Percentiles rank a stretch among this genome's conserved stretches.
Conservation (phyloP, 257 asterid genomes). For the Penstemon barbatus region DNA sequence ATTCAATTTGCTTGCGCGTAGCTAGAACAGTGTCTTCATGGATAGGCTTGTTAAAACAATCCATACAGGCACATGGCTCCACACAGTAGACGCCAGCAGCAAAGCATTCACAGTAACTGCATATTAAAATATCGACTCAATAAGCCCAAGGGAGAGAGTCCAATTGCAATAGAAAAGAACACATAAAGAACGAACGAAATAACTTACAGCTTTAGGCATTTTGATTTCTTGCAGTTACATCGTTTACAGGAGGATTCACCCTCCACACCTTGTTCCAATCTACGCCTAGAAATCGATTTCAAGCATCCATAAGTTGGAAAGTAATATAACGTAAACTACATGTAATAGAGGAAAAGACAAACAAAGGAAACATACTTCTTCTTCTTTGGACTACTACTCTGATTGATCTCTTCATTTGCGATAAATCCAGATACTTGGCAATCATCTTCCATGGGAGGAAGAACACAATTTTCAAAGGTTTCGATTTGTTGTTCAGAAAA, state of each 20-base stretch:
- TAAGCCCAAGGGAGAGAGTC: neutral
- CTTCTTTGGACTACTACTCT: conserved; percentile 57
- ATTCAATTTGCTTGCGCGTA: conserved; percentile 64
- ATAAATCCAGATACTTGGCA: conserved; percentile 37
- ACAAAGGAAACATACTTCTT: conserved; percentile 38
- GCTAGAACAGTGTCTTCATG: conserved; percentile 71
- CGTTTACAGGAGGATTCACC: conserved; percentile 50
- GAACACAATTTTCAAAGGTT: conserved; percentile 34
- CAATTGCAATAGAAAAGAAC: neutral
- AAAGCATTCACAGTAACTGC: conserved; percentile 73
- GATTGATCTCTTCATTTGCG: conserved; percentile 49
- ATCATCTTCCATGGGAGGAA: conserved; percentile 48
- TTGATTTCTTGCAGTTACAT: conserved; percentile 71
- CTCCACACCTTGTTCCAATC: conserved; percentile 41
- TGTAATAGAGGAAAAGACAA: neutral
- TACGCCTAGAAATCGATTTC: conserved; percentile 40
- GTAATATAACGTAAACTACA: neutral
- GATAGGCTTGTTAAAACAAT: conserved; percentile 64
- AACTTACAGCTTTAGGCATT: conserved; percentile 67
- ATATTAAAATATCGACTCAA: neutral
- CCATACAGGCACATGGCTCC: conserved; percentile 66
- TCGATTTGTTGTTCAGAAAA: conserved; percentile 39
- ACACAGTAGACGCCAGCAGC: conserved; percentile 74
- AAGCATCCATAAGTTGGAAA: neutral
- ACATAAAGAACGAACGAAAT: neutral